Evolutionary conservation across 1,139 yeast genomes (phyloP).

Genomic region (Blastobotrys aristatus): DNA sequence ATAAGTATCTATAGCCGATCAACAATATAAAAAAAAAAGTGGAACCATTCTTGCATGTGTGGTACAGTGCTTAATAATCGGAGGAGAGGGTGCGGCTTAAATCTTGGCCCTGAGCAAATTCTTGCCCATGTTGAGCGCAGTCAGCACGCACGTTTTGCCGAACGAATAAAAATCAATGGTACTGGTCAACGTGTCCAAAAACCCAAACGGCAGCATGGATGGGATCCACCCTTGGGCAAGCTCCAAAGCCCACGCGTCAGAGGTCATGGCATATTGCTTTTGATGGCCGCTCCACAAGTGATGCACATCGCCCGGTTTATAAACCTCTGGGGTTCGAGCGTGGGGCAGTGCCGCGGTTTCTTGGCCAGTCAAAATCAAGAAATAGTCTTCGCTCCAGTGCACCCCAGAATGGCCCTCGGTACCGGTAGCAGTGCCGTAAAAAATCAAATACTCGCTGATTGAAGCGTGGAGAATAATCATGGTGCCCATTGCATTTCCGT

Average conservation of each 20-base stretch:
- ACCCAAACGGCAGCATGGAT: conserved; percentile 94
- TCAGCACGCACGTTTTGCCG: conserved; percentile 60
- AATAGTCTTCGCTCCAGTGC: conserved; percentile 94
- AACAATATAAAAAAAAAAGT: background rate
- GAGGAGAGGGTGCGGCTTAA: conserved; percentile 29
- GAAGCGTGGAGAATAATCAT: conserved; percentile 96
- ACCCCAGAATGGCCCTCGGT: conserved; percentile 96
- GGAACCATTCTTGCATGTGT: background rate
- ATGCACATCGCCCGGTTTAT: conserved; percentile 69
- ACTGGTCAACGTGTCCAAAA: conserved; percentile 70
- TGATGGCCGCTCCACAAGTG: conserved; percentile 66
- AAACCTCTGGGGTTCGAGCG: conserved; percentile 57
- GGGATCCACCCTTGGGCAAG: conserved; percentile 99
- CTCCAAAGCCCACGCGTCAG: conserved; percentile 73
- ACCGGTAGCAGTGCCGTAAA: conserved; percentile 85
- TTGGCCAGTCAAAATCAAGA: conserved; percentile 77
- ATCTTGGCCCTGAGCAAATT: conserved; percentile 67
- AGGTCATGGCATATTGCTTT: conserved; percentile 83
- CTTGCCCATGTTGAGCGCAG: conserved; percentile 71
- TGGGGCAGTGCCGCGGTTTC: conserved; percentile 68
- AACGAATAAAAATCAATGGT: conserved; percentile 78
- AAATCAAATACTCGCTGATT: conserved; percentile 83
- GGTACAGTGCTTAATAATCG: too few relatives aligned
- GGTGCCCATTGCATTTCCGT: conserved; percentile 99
- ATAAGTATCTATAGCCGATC: too few relatives aligned